Evolutionary conservation across 116 monocot species (phyloP).

Genomic region (Cymodocea nodosa): DNA sequence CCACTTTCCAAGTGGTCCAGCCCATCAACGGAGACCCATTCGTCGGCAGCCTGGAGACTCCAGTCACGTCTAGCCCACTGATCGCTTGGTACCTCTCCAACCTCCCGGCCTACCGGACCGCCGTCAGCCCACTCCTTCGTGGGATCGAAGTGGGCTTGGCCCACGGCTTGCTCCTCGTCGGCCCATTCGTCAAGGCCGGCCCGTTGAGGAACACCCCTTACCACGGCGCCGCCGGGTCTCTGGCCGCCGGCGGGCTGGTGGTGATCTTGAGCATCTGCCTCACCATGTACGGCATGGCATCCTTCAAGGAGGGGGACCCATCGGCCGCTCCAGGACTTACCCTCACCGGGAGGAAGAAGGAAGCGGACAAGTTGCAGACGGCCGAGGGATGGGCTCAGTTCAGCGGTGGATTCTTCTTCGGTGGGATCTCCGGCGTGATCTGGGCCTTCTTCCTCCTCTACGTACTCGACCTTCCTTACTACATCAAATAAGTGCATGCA

Average conservation of each 20-base stretch:
- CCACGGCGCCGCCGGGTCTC: slow-evolving; percentile 72
- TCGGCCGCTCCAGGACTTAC: slow-evolving; percentile 72
- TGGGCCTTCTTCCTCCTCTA: slow-evolving; percentile 99
- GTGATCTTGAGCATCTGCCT: slow-evolving; percentile 84
- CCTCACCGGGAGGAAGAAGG: slow-evolving; percentile 88
- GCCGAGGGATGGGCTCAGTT: slow-evolving; percentile 91
- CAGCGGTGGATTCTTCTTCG: slow-evolving; percentile 94
- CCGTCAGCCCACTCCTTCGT: slow-evolving; percentile 87
- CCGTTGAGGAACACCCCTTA: slow-evolving; percentile 80
- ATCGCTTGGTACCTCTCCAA: slow-evolving; percentile 98
- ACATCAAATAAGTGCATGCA: slow-evolving; percentile 72
- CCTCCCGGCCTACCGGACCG: slow-evolving; percentile 97
- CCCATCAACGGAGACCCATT: slow-evolving; percentile 96
- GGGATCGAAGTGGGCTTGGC: slow-evolving; percentile 93
- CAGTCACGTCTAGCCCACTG: slow-evolving; percentile 79
- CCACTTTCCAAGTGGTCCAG: slow-evolving; percentile 79
- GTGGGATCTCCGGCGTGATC: slow-evolving; percentile 71
- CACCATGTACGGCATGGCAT: slow-evolving; percentile 83
- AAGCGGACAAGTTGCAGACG: slow-evolving; percentile 90
- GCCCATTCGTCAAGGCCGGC: slow-evolving; percentile 87
- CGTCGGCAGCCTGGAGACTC: slow-evolving; percentile 89
- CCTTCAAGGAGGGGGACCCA: slow-evolving; percentile 83
- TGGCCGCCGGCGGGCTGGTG: slow-evolving; percentile 79
- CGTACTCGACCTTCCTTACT: slow-evolving; percentile 93
- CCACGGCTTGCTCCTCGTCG: slow-evolving; percentile 89